Base-by-base conservation (phyloP, 495 filamentous ascomycete species). In the Penicillium nucicola region DNA sequence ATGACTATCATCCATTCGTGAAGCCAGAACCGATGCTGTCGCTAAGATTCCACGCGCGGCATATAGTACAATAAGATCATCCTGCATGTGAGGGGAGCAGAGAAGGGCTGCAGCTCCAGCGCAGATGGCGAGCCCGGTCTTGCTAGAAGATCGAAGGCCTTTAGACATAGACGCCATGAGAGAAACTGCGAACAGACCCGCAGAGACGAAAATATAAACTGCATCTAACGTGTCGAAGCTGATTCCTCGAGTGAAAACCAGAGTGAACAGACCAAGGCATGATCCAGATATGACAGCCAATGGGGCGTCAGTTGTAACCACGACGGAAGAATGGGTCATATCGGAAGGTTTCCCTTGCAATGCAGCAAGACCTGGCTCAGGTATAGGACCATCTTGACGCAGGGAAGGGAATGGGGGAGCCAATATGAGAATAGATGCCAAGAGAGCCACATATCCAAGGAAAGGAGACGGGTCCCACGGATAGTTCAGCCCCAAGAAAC, bases 381-480 rank as follows among this genome's bases (percentile, higher is more conserved):
- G 50, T 25, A 62, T 59, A 18, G 64, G 53, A 10, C 58, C 59
- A 30, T 56, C 41, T 10, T 20, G 56, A 23, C 53, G 56, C 42
- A 70, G 42, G 14, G 45, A 48, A 11, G 62, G 65, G 35, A 78
- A 74, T 13, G 76, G 72, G 10, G 71, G 70, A 11, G 68, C 69
- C 28, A 77, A 42, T 19, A 70, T 58, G 38, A 80, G 71, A 5
- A 76, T 51, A 0, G 77, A 77, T 5, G 69, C 31, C 7, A 67
- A 50, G 31, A 83, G 62, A 5, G 73, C 67, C 2, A 70, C 25
- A 52, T 83, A 81, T 11, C 80, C 79, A 14, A 74, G 34, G 10
- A 69, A 25, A 1, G 70, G 65, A 10, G 65, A 55, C 11, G 56
- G 42, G 39, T 68, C 65, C 68, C 64, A 66, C 2, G 62, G 35